phyloP scores from a whole-genome alignment of 768 basidiomycete species.

The Udeniomyces megalosporus region DNA sequence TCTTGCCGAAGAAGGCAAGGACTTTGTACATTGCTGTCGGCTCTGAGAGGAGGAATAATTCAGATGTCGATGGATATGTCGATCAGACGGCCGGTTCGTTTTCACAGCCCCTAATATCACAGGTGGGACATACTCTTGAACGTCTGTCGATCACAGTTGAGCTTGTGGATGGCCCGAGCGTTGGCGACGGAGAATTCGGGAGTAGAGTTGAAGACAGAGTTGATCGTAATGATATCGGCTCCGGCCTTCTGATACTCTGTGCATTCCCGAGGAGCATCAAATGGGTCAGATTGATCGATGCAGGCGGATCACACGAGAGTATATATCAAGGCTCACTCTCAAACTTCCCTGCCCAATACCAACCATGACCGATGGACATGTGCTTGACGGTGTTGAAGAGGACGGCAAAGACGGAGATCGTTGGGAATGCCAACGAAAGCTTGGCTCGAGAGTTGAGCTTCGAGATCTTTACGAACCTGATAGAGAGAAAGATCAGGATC shows the following conservation, averaged over 20 bases:
- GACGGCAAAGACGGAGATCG: background rate
- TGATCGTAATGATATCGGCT: constrained; percentile 4
- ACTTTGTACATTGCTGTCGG: constrained; percentile 11
- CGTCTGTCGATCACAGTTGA: background rate
- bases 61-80: background rate
- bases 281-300: too few species aligned
- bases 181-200: constrained; percentile 8
- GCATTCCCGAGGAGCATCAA: background rate
- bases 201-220: background rate
- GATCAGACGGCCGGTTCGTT: too few species aligned
- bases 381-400: background rate
- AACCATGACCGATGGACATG: background rate
- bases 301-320: background rate
- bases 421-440: background rate
- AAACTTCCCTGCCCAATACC: constrained; percentile 2
- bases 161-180: background rate
- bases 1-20: constrained; percentile 34
- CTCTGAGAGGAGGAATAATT: background rate
- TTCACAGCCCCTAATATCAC: too few species aligned
- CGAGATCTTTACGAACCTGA: too few species aligned
- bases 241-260: constrained; percentile 2
- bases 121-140: background rate
- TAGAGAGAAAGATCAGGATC: too few species aligned
- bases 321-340: background rate
- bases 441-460: too few species aligned